Percentiles rank a stretch among this genome's conserved stretches.
These are phyloP conservation scores for Salix dunnii DNA, from an alignment of 345 rosid genomes.

Conservation along the genomic window DNA sequence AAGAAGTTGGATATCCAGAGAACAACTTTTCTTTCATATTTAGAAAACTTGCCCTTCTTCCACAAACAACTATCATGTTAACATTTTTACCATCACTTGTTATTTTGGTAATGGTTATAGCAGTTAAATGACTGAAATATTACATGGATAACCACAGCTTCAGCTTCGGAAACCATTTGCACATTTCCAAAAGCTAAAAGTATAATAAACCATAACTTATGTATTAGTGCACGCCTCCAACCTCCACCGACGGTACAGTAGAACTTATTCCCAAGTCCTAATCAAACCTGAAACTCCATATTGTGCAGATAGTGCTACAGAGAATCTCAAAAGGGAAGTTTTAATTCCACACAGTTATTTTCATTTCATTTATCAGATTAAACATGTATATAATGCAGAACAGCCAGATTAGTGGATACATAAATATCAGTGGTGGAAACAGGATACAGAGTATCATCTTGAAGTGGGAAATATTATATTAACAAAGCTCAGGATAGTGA, in stretches of 20 bases:
- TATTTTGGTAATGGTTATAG: neutral
- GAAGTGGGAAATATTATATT: neutral
- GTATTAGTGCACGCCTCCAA: neutral
- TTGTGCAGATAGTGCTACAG: constrained; percentile 22
- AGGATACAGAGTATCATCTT: constrained; percentile 11
- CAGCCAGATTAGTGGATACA: constrained; percentile 24
- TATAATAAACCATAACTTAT: neutral
- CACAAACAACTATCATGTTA: neutral
- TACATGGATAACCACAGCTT: neutral
- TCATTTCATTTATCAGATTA: neutral
- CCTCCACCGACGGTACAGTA: neutral
- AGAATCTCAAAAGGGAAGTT: constrained; percentile 27
- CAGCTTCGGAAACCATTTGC: neutral
- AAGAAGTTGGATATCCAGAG: neutral
- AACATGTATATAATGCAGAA: constrained; percentile 10
- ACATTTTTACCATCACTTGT: neutral
- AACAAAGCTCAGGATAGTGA: neutral
- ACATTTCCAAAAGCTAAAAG: neutral
- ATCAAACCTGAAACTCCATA: neutral
- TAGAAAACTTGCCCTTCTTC: neutral
- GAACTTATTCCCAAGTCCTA: neutral
- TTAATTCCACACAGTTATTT: constrained; percentile 6
- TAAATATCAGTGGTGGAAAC: constrained; percentile 21
- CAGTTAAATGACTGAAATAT: neutral
- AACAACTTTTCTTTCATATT: neutral